Evolutionary conservation across 176 grass and related monocot species (phyloP).

Genomic region (Aegilops tauschii): DNA sequence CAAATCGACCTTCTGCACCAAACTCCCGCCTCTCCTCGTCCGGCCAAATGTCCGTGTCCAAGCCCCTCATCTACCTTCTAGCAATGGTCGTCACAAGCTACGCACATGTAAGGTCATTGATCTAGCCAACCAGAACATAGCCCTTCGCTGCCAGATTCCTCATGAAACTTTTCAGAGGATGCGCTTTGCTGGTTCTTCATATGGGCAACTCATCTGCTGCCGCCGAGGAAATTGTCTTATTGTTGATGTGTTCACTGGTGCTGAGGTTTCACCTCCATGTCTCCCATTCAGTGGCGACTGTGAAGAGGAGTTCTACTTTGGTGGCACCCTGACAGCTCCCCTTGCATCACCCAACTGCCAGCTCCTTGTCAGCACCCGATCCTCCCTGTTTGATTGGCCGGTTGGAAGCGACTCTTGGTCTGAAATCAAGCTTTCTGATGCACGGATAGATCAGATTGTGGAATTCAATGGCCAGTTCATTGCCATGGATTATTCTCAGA

Average conservation of each 20-base stretch:
- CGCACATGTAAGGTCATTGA: background rate
- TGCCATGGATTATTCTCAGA: no score
- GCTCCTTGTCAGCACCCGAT: background rate
- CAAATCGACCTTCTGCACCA: background rate
- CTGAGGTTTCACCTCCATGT: no score
- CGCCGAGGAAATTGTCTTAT: no score
- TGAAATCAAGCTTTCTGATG: no score
- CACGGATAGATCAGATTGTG: no score
- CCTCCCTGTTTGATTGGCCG: background rate
- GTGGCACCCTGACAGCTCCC: background rate
- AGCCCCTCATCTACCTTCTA: background rate
- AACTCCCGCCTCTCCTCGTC: background rate
- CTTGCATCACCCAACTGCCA: background rate
- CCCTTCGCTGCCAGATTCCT: background rate
- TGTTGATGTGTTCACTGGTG: no score
- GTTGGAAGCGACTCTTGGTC: background rate
- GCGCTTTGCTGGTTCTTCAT: background rate
- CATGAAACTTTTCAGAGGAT: background rate
- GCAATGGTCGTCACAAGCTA: background rate
- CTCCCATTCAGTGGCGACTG: no score
- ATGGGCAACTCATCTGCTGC: background rate
- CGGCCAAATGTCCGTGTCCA: background rate
- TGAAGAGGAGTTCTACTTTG: background rate
- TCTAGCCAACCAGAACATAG: background rate
- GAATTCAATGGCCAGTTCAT: no score